Conservation (phyloP, 345 rosid species). For the Eutrema yunnanense region DNA sequence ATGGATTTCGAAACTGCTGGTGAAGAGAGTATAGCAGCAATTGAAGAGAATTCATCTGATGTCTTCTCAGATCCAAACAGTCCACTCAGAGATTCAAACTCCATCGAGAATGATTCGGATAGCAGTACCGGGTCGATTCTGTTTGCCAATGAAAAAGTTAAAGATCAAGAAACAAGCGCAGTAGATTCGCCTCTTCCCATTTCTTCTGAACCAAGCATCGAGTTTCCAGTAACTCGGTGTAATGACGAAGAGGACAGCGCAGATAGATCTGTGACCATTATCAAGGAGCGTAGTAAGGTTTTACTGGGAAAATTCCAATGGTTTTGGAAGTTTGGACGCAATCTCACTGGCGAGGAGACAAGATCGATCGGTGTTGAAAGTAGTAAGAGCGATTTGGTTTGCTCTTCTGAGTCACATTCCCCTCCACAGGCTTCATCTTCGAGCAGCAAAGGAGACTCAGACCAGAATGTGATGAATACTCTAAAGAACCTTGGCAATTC, state of each 20-base stretch:
- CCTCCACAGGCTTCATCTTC: constrained; percentile 28
- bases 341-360: constrained; percentile 40
- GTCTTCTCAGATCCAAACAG: constrained; percentile 48
- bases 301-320: constrained; percentile 79
- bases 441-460: constrained; percentile 50
- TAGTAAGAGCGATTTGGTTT: constrained; percentile 22
- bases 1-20: constrained; percentile 25
- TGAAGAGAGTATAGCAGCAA: constrained; percentile 43
- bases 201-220: constrained; percentile 41
- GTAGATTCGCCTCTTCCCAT: constrained; percentile 49
- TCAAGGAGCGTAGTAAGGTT: constrained; percentile 46
- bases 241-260: constrained; percentile 22
- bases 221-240: constrained; percentile 27
- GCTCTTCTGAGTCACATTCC: constrained; percentile 32
- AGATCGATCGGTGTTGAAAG: constrained; percentile 32
- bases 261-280: constrained; percentile 27
- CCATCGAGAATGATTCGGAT: constrained; percentile 55
- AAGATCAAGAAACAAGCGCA: constrained; percentile 27
- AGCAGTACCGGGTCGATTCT: constrained; percentile 57
- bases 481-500: constrained; percentile 78
- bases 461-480: constrained; percentile 65
- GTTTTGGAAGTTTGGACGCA: constrained; percentile 87
- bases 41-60: constrained; percentile 54
- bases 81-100: constrained; percentile 44
- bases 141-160: constrained; percentile 41